Percentiles rank a stretch among this genome's conserved stretches.
These are phyloP conservation scores for Tetraselmis striata DNA, from an alignment of 139 green algal species.

Conservation along the genomic window DNA sequence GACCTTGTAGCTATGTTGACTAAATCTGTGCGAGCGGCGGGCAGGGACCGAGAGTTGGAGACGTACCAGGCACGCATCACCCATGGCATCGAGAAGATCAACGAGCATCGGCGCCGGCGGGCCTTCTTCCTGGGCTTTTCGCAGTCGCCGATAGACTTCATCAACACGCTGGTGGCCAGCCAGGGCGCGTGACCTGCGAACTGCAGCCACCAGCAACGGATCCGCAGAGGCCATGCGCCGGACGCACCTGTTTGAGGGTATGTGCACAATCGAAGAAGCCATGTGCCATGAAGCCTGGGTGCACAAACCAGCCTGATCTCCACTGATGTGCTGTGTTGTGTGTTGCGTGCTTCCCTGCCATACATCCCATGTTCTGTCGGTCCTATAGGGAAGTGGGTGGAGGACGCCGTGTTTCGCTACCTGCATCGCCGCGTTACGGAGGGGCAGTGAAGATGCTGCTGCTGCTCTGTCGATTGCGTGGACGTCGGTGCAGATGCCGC, in stretches of 20 bases:
- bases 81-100: slow-evolving; percentile 34
- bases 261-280: neutral
- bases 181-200: slow-evolving; percentile 42
- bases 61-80: neutral
- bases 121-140: slow-evolving; percentile 68
- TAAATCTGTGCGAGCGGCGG: neutral
- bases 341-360: too few relatives aligned
- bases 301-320: too few relatives aligned
- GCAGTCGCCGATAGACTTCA: slow-evolving; percentile 64
- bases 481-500: too few relatives aligned
- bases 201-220: slow-evolving; percentile 10
- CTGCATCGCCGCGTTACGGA: slow-evolving; percentile 28
- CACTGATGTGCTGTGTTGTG: neutral
- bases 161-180: slow-evolving; percentile 60
- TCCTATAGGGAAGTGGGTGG: slow-evolving; percentile 65
- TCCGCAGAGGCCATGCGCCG: slow-evolving; percentile 11
- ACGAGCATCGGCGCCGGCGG: slow-evolving; percentile 58
- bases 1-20: neutral
- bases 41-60: slow-evolving; percentile 24
- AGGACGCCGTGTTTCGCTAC: slow-evolving; percentile 67
- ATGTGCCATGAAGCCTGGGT: too few relatives aligned
- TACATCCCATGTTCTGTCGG: too few relatives aligned
- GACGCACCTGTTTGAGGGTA: slow-evolving; percentile 17
- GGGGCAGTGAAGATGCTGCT: neutral
- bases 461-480: too few relatives aligned